Base-by-base conservation (phyloP, 352 stramenopile genomes). In the Plasmopara halstedii region DNA sequence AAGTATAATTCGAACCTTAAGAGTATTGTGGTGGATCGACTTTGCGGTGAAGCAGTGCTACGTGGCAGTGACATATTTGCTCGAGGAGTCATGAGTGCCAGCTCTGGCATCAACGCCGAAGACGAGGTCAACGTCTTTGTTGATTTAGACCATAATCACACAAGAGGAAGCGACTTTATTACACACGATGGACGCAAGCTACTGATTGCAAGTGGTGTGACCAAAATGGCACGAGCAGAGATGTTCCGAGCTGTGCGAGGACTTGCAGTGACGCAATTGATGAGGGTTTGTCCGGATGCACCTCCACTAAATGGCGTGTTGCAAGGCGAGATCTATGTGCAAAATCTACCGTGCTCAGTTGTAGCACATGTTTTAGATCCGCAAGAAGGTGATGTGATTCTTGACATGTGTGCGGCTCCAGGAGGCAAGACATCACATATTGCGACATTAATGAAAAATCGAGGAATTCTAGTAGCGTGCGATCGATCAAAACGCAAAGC, bases 391-490 rank as follows among this genome's bases (percentile, higher is more conserved):
- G 82, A 97, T 25, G 70, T 83, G 21, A 83, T 98, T 62, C 58
- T 97, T 31, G 94, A 98, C 52, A 95, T 98, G 84, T 98, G 94
- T 71, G 73, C 83, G 5, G 92, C 90, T 0, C 94, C 94, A 1
- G 92, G 94, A 26, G 93, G 93, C 15, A 98, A 98, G 61, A 92
- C 91, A 14, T 88, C 85, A 6, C 92, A 98, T 55, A 34, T 98
- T 6, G 89, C 88, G 11, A 96, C 81, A 56, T 66, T 97, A 15
- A 96, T 97, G 71, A 56, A 74, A 33, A 95, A 97, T 58, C 63
- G 82, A 9, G 88, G 90, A 14, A 73, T 87, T 1, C 58, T 91
- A 31, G 60, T 91, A 6, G 84, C 87, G 4, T 96, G 85, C 49
- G 92, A 98, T 51, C 88, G 87, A n/a, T 96, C 85, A 36, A 84